Evolutionary conservation across 78 protist species (phyloP), one percentile per base, ranked within the genome.

Genomic region (Bigelowiella natans): DNA sequence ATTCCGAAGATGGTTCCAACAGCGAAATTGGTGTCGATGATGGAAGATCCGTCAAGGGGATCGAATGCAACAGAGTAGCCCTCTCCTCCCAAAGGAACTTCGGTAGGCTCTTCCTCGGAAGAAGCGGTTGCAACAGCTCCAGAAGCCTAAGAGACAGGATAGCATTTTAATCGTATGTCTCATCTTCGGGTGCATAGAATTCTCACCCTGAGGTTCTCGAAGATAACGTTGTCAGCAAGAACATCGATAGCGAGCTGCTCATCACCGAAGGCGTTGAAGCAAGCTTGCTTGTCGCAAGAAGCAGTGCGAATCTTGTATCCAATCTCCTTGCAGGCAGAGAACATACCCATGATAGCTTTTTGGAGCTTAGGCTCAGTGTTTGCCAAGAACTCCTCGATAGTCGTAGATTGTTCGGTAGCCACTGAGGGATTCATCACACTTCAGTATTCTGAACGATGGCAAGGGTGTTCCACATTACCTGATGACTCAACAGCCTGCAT

Each of bases 21-120:
- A 31, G 90, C 90, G 36, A 88, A 88, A 39, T 88, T 88, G 26
- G 83, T 51, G 85, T 88, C 85, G 83, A 88, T 39, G 83, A 39
- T 40, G 18, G 90, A 39, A 26, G 83, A 0, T 82, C 87, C 83
- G 84, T 39, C 39, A 36, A 51, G 83, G 83, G 85, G 90, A 26
- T 51, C 38, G 82, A 90, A 1, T 7, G 38, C 1, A 3, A 82
- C 87, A 29, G 88, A 89, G 38, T 85, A 85, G 73, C 73, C 73
- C 34, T 7, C 18, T 85, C 88, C 40, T 1, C 0, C 40, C 1
- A 39, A 1, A 31, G 11, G 18, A 36, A 87, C 38, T 36, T 28
- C 89, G 11, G 36, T 1, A 34, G 88, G 39, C 39, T 87, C 73
- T 64, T 37, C 26, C 73, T 1, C 40, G 11, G 89, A 87, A 26